Evolutionary conservation across 176 grass and related monocot genomes (phyloP), one percentile per base, ranked within the genome.

Genomic region (Musa acuminata): DNA sequence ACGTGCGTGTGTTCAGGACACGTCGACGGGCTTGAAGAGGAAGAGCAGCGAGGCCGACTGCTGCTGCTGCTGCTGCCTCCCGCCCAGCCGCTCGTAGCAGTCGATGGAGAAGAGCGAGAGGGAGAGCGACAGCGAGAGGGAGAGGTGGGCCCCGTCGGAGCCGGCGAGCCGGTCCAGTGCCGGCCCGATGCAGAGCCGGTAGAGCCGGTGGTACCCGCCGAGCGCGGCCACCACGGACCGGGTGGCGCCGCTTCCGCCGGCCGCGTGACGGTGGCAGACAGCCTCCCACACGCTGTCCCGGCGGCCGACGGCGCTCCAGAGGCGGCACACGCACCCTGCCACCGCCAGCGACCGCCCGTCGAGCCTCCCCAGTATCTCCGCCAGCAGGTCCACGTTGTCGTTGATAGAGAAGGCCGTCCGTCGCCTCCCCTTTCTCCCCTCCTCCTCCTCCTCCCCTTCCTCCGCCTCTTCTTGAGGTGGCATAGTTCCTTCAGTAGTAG

Each of bases 71-170:
- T 65, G 66, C 78, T 82, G 8, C 78, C 78, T n/a, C 66, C 55
- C 85, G 53, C 82, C 88, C 13, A 99, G 90, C 54, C 95, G 88
- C 78, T 94, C 95, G 83, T 99, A 99, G 87, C 95, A 94, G 87
- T 99, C 95, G 83, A 99, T 99, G 82, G 95, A 99, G 90, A 99
- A 94, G 80, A 99, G 95, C 10, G 95, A 99, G 7, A 99, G 90
- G 0, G 95, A 93, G 51, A 96, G 87, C 27, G 93, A 92, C 10
- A 78, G 76, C 1, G 76, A 71, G 25, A 99, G 89, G 20, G 90
- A 93, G 14, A 91, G 75, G 50, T 76, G 82, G 4, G 81, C 83
- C 71, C 87, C 74, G 1, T 0, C 52, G 22, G 23, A 20, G 53
- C 53, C 72, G 0, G 80, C 29, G 11, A 79, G 77, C 66, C 66